Conservation (phyloP, 1,284 basidiomycete genomes). For the Termitomyces sp. region DNA sequence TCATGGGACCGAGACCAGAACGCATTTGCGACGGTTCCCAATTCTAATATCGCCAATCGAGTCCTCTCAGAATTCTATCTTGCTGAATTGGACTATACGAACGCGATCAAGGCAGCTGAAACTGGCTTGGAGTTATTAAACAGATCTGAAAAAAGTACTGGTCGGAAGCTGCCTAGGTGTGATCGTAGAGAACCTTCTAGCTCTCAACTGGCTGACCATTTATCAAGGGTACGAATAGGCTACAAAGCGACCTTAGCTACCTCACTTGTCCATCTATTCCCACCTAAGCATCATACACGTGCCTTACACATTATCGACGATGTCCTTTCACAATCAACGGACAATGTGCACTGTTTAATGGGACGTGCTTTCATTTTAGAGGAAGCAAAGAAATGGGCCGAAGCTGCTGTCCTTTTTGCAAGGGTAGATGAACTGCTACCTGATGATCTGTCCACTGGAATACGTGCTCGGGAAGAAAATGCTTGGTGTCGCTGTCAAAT, state of each 20-base stretch:
- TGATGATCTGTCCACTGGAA: conserved; percentile 43
- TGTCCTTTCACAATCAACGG: conserved; percentile 58
- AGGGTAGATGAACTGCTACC: conserved; percentile 44
- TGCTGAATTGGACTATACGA: conserved; percentile 73
- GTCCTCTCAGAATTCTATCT: conserved; percentile 73
- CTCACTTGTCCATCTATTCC: conserved; percentile 79
- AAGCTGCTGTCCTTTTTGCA: conserved; percentile 63
- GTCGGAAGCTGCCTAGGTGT: conserved; percentile 50
- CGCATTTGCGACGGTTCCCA: conserved; percentile 47
- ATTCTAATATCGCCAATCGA: conserved; percentile 71
- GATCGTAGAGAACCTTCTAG: conserved; percentile 17
- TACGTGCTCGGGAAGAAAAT: conserved; percentile 76
- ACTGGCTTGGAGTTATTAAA: conserved; percentile 59
- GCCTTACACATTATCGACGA: conserved; percentile 73
- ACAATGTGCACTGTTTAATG: conserved; percentile 68
- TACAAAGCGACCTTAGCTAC: conserved; percentile 66
- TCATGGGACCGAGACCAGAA: conserved; percentile 38
- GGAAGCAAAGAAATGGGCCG: conserved; percentile 61
- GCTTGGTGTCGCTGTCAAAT: conserved; percentile 82
- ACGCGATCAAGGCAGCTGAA: conserved; percentile 68
- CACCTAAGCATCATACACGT: conserved; percentile 85
- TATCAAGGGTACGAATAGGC: conserved; percentile 47
- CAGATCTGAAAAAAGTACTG: conserved; percentile 56
- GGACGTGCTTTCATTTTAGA: conserved; percentile 75
- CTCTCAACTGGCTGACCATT: not conserved